Evolutionary conservation across 2,329 filamentous ascomycete species (phyloP).

Genomic region (Colletotrichum sp.): DNA sequence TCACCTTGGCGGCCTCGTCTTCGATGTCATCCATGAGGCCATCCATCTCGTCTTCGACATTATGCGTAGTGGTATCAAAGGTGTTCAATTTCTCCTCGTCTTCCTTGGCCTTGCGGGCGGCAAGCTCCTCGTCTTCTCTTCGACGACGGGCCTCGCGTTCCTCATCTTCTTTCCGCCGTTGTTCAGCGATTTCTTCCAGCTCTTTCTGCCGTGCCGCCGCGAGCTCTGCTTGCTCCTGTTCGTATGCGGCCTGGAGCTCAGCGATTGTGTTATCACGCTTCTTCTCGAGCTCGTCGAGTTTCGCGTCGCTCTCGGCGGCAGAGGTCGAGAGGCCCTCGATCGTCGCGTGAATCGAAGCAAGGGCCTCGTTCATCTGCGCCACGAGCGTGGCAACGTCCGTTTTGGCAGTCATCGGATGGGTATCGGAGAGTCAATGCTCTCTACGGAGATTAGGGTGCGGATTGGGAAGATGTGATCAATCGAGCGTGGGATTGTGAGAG

Average conservation of each 20-base stretch:
- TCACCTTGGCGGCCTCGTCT: slow-evolving; percentile 29
- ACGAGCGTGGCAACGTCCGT: slow-evolving; percentile 43
- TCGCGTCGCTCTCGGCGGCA: slow-evolving; percentile 34
- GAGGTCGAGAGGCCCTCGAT: slow-evolving; percentile 35
- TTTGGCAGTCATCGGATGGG: slow-evolving; percentile 17
- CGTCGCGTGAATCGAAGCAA: slow-evolving; percentile 42
- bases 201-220: slow-evolving; percentile 32
- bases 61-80: slow-evolving; percentile 31
- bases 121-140: slow-evolving; percentile 40
- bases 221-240: slow-evolving; percentile 33
- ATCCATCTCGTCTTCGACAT: slow-evolving; percentile 42
- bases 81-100: slow-evolving; percentile 34
- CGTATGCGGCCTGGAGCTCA: slow-evolving; percentile 33
- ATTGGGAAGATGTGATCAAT: not conserved
- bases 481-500: not conserved
- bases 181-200: slow-evolving; percentile 36
- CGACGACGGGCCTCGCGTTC: slow-evolving; percentile 39
- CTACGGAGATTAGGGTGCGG: not conserved
- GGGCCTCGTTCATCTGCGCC: slow-evolving; percentile 46
- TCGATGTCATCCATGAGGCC: slow-evolving; percentile 38
- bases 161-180: slow-evolving; percentile 45
- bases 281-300: slow-evolving; percentile 44
- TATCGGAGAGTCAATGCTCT: not conserved
- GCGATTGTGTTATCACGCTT: slow-evolving; percentile 38
- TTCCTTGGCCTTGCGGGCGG: slow-evolving; percentile 28